A percentile compares a stretch with the other conserved stretches of the same genome.
Conservation (phyloP, 495 filamentous ascomycete genomes). For the Lineolata rhizophorae region DNA sequence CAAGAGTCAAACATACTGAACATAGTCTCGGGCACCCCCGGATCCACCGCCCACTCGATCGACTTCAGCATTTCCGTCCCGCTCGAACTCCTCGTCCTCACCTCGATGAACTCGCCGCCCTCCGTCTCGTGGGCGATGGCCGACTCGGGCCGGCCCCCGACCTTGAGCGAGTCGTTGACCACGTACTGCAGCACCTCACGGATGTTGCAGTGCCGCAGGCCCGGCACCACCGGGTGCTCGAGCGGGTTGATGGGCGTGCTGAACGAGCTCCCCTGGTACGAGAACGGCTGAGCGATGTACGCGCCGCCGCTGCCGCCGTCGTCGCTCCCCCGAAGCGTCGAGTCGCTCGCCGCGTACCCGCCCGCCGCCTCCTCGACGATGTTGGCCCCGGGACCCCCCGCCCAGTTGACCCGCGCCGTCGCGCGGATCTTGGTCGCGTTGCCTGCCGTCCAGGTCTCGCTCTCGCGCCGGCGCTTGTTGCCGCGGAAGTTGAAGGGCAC, state of each 20-base stretch:
- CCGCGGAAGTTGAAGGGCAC: conserved; percentile 7
- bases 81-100: conserved; percentile 34
- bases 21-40: conserved; percentile 40
- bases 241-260: conserved; percentile 2
- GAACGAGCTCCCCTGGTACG: background rate
- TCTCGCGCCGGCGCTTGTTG: conserved; percentile 14
- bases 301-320: background rate
- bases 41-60: conserved; percentile 46
- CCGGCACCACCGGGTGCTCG: conserved; percentile 14
- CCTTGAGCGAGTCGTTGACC: conserved; percentile 46
- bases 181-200: conserved; percentile 45
- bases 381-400: background rate
- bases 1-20: conserved; percentile 21
- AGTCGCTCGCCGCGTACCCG: background rate
- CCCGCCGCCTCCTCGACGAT: background rate
- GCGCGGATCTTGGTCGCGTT: conserved; percentile 3
- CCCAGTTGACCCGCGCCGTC: background rate
- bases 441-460: conserved; percentile 1
- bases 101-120: conserved; percentile 44
- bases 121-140: conserved; percentile 35
- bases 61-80: conserved; percentile 34
- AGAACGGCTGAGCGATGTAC: background rate
- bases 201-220: conserved; percentile 35
- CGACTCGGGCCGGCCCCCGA: conserved; percentile 54
- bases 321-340: background rate